phyloP scores from a whole-genome alignment of 2,329 filamentous ascomycete species.

The Cordyceps militaris region DNA sequence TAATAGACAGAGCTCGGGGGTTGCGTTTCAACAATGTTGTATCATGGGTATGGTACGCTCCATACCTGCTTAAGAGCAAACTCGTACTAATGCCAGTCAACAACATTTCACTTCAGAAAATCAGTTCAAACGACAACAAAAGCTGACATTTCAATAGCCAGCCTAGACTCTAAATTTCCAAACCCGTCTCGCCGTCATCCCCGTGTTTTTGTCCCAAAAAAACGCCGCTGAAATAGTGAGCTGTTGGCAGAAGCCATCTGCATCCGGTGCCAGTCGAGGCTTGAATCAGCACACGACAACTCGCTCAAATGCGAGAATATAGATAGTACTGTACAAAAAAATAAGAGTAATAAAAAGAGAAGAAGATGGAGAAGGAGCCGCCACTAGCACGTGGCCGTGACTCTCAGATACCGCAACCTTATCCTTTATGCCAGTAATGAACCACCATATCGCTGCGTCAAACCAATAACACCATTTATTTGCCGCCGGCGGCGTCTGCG shows the following conservation, averaged over 20 bases:
- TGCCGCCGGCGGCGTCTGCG: conserved; percentile 11
- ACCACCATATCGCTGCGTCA: not conserved
- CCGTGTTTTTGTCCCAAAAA: conserved; percentile 4
- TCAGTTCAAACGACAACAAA: not conserved
- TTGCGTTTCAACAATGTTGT: too few species aligned
- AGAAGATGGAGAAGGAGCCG: conserved; percentile 16
- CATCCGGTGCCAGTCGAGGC: conserved; percentile 13
- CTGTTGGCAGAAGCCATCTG: not conserved
- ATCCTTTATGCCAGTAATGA: not conserved
- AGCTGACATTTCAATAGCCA: not conserved
- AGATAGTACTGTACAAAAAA: conserved; percentile 10
- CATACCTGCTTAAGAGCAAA: too few species aligned
- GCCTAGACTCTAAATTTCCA: conserved; percentile 9
- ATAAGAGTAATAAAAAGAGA: not conserved
- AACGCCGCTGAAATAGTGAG: conserved; percentile 10
- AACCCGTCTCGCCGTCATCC: conserved; percentile 6
- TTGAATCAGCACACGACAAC: not conserved
- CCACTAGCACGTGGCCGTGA: not conserved
- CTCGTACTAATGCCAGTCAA: too few species aligned
- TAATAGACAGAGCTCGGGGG: too few species aligned
- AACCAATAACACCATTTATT: not conserved
- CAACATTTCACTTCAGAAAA: not conserved
- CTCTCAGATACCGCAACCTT: not conserved
- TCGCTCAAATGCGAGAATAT: conserved; percentile 9
- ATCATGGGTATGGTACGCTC: too few species aligned